phyloP scores from a whole-genome alignment of 208 protist genomes.

The Leishmania arabica region DNA sequence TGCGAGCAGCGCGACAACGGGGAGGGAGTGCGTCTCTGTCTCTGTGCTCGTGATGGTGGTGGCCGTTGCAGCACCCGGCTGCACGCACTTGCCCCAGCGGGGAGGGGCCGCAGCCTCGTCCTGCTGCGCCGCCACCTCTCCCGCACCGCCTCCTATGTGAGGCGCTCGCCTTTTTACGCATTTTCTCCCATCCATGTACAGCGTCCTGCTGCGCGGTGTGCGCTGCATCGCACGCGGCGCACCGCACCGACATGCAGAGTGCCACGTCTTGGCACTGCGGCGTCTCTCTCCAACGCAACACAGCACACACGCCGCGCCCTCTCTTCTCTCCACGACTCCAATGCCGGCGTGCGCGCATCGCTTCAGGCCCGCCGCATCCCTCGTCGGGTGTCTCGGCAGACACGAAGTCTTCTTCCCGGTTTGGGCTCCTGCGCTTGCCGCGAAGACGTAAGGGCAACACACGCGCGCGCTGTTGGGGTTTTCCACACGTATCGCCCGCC shows the following conservation, averaged over 20 bases:
- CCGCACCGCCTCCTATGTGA: background rate
- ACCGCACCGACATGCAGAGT: background rate
- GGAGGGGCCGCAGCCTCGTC: background rate
- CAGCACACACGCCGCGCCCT: background rate
- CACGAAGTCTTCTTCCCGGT: background rate
- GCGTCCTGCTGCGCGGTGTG: background rate
- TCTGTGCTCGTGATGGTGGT: background rate
- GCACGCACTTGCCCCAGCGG: background rate
- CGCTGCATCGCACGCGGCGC: background rate
- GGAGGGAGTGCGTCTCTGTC: background rate
- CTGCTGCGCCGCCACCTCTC: background rate
- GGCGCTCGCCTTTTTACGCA: background rate
- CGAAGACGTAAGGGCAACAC: background rate
- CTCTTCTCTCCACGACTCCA: background rate
- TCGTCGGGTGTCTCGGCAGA: background rate
- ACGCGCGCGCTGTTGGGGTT: background rate
- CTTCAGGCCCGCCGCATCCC: background rate
- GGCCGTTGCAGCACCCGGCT: background rate
- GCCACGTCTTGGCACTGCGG: background rate
- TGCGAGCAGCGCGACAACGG: background rate
- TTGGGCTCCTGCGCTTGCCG: background rate
- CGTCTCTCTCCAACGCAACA: background rate
- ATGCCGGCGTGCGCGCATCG: background rate
- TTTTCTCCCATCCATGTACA: background rate
- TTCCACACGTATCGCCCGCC: background rate